Conservation (phyloP, 1,284 basidiomycete genomes). For the Puccinia triticina region DNA sequence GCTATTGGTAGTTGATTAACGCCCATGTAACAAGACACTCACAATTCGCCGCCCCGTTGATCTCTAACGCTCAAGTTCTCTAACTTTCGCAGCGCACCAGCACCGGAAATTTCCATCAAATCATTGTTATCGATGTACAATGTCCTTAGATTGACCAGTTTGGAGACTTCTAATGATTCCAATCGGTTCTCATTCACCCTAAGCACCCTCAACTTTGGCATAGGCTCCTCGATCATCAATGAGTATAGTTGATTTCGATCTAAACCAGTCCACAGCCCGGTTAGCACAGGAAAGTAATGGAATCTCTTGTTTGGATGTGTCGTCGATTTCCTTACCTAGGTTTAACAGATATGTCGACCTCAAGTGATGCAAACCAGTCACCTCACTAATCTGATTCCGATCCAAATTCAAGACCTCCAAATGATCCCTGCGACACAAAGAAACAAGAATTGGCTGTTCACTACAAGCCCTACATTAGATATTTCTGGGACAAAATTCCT, state of each 20-base stretch:
- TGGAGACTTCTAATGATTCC: slow-evolving; percentile 69
- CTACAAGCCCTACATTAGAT: neutral
- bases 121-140: slow-evolving; percentile 89
- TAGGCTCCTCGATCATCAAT: slow-evolving; percentile 58
- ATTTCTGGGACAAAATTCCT: slow-evolving; percentile 55
- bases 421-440: slow-evolving; percentile 53
- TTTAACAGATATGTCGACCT: slow-evolving; percentile 73
- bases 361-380: slow-evolving; percentile 70
- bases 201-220: slow-evolving; percentile 77
- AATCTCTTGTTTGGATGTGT: neutral
- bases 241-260: slow-evolving; percentile 71
- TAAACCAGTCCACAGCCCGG: slow-evolving; percentile 59
- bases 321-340: slow-evolving; percentile 69
- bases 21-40: slow-evolving; percentile 61
- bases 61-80: slow-evolving; percentile 90
- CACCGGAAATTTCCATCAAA: slow-evolving; percentile 64
- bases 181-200: slow-evolving; percentile 82
- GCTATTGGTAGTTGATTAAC: neutral
- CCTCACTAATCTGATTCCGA: slow-evolving; percentile 70
- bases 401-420: slow-evolving; percentile 83
- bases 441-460: neutral
- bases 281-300: neutral
- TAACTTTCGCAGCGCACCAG: slow-evolving; percentile 69
- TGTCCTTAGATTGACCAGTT: slow-evolving; percentile 76
- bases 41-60: slow-evolving; percentile 75